Base-by-base conservation (phyloP, 192 early-diverging fungal species). In the Geosiphon pyriformis region DNA sequence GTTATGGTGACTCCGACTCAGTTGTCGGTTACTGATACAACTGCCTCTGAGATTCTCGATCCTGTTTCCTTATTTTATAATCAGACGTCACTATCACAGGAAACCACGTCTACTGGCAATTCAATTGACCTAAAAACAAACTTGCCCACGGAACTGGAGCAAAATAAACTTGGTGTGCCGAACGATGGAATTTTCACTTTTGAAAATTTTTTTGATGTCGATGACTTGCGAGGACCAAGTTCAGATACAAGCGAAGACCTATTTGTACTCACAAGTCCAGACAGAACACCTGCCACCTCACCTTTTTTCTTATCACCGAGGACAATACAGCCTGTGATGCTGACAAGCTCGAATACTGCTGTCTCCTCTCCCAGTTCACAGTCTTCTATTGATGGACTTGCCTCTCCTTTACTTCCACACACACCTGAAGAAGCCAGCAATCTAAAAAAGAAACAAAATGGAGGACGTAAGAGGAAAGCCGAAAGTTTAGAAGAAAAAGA, bases 401-500 rank as follows among this genome's bases (percentile, higher is more conserved):
- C 60, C 20, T 48, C 60, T 0, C 37, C 60, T 11, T 4, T 11
- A 30, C 7, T 4, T 52, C 22, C 22, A n/a, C 0, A 18, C 8
- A 8, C 27, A 20, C 7, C 46, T 18, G 25, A 48, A 30, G 60
- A 27, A 48, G 26, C 17, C 7, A 48, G 2, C 27, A 18, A n/a
- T 15, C 20, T 12, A n/a, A 61, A 61, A n/a, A 61, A 61, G 60
- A 61, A 61, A 54, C 2, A 25, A 34, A 54, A 4, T 1, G 33
- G 63, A 15, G 63, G 63, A 15, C 48, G 63, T 26, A 65, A 65
- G 34, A 31, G 63, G n/a, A 65, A 65, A 55, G 63, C 51, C 12
- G 63, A 65, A 54, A 65, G 51, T 27, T 37, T 54, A 25, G 63
- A 65, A 65, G 63, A 65, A 27, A 65, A 52, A 54, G 50, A 65